Evolutionary conservation across 768 basidiomycete genomes (phyloP).

Genomic region (Mycena pura): DNA sequence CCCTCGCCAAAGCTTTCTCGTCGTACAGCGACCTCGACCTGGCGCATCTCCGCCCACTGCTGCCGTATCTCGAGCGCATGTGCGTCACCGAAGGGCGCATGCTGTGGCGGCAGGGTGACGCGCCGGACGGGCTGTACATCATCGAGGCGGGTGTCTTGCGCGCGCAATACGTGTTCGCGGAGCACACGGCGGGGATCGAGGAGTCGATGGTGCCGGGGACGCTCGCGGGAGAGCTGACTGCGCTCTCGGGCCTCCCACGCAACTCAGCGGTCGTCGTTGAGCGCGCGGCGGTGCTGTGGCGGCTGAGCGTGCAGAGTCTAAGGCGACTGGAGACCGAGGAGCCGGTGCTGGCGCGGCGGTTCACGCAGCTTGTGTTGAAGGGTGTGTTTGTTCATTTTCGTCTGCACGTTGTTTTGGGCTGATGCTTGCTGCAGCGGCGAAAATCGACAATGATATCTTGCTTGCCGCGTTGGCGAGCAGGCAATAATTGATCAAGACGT

Average conservation of each 20-base stretch:
- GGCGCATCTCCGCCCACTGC: slow-evolving; percentile 65
- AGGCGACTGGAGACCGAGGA: slow-evolving; percentile 69
- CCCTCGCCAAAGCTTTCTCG: slow-evolving; percentile 81
- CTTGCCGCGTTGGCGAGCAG: slow-evolving; percentile 60
- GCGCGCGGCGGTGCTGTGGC: slow-evolving; percentile 81
- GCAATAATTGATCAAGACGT: too few species aligned
- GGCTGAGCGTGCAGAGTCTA: slow-evolving; percentile 65
- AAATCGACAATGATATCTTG: slow-evolving; percentile 66
- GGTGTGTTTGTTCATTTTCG: slow-evolving; percentile 48
- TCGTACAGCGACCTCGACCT: slow-evolving; percentile 67
- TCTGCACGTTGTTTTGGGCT: not conserved
- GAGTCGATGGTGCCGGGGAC: slow-evolving; percentile 96
- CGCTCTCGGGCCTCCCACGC: slow-evolving; percentile 76
- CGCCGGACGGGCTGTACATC: slow-evolving; percentile 84
- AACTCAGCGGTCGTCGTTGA: slow-evolving; percentile 91
- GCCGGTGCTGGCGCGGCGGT: slow-evolving; percentile 68
- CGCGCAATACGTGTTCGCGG: slow-evolving; percentile 82
- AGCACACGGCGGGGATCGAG: slow-evolving; percentile 69
- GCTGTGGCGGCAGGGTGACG: slow-evolving; percentile 81
- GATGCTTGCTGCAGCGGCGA: slow-evolving; percentile 51
- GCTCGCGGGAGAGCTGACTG: slow-evolving; percentile 89
- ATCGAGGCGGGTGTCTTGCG: slow-evolving; percentile 87
- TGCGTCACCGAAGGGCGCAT: slow-evolving; percentile 61
- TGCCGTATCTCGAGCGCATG: slow-evolving; percentile 73
- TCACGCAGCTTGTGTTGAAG: slow-evolving; percentile 76